These are phyloP conservation scores for Inonotus hispidus DNA, from an alignment of 1,284 basidiomycete genomes.

Conservation along the genomic window DNA sequence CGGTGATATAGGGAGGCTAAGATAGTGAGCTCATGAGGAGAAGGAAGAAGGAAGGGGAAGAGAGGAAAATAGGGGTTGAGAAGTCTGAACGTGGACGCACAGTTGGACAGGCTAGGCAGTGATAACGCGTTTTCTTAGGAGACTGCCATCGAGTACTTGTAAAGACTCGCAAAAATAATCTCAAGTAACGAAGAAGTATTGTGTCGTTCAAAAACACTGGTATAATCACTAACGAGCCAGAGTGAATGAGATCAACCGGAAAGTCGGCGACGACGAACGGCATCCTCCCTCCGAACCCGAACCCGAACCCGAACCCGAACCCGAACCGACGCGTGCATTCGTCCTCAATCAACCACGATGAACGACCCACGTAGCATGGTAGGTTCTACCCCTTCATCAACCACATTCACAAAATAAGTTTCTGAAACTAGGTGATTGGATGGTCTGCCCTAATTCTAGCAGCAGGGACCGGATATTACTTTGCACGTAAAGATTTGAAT, in stretches of 20 bases:
- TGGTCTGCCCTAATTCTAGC: slow-evolving; percentile 38
- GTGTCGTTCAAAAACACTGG: no score
- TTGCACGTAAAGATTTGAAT: slow-evolving; percentile 39
- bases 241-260: no score
- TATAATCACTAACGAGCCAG: no score
- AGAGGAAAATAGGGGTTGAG: not conserved
- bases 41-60: not conserved
- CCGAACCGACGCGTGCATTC: no score
- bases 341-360: slow-evolving; percentile 6
- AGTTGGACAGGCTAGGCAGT: not conserved
- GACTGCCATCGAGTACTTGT: not conserved
- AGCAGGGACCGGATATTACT: slow-evolving; percentile 42
- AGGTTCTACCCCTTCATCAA: slow-evolving; percentile 15
- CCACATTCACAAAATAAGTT: not conserved
- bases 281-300: no score
- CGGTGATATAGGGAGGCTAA: not conserved
- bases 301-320: no score
- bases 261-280: no score
- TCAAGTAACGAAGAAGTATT: no score
- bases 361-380: slow-evolving; percentile 31
- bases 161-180: not conserved
- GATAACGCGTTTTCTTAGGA: not conserved
- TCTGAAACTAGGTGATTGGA: slow-evolving; percentile 28
- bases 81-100: not conserved
- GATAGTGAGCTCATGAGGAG: not conserved